Conservation (phyloP, 768 basidiomycete species). For the Pleurotus sapidus region DNA sequence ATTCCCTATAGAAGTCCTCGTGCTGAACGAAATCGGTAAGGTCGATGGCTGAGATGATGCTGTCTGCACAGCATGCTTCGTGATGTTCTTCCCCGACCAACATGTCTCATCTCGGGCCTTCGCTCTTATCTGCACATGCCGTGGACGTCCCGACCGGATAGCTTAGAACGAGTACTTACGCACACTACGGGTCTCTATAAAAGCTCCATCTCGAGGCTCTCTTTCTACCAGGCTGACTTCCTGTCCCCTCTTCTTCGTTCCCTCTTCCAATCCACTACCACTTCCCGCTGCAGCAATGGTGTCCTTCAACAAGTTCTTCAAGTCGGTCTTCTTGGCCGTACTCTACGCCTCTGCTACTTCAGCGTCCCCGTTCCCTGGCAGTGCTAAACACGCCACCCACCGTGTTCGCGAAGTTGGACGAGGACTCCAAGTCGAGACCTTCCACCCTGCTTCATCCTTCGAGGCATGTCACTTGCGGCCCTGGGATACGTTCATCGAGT, state of each 20-base stretch:
- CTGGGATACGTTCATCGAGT: too few relatives aligned
- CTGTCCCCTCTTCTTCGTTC: not conserved
- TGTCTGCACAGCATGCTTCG: not conserved
- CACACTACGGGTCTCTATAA: not conserved
- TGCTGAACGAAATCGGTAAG: not conserved
- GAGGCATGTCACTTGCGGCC: constrained; percentile 20
- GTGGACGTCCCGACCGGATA: too few relatives aligned
- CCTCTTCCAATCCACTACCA: not conserved
- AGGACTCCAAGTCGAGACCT: constrained; percentile 28
- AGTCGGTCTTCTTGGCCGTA: constrained; percentile 25
- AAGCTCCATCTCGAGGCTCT: not conserved
- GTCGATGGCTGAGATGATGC: not conserved
- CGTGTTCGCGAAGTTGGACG: constrained; percentile 24
- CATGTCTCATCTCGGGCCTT: not conserved
- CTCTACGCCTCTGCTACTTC: constrained; percentile 21
- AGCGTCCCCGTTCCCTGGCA: constrained; percentile 24
- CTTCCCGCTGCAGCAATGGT: constrained; percentile 13
- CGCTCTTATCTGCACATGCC: constrained; percentile 5
- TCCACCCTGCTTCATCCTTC: constrained; percentile 33
- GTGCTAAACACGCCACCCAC: constrained; percentile 30
- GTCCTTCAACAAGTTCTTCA: constrained; percentile 25
- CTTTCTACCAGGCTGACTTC: not conserved
- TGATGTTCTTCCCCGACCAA: not conserved
- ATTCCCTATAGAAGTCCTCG: not conserved
- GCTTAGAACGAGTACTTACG: too few relatives aligned